Conservation (phyloP, 2,329 filamentous ascomycete genomes). For the Ceratocystis lukuohia region DNA sequence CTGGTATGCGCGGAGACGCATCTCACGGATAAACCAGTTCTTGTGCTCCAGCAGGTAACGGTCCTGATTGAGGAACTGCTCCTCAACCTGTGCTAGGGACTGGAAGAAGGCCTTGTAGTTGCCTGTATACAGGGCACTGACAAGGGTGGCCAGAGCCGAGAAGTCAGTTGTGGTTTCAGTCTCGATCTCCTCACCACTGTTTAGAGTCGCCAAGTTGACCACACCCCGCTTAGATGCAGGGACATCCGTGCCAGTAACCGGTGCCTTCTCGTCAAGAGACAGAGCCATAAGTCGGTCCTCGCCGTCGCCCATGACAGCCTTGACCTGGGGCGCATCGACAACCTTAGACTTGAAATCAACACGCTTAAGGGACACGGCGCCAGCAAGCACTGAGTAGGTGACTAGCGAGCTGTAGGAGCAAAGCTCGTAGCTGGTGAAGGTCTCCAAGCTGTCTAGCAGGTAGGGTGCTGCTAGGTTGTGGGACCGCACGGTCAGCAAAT, state of each 20-base stretch:
- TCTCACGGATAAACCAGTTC: slow-evolving; percentile 95
- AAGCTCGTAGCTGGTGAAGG: slow-evolving; percentile 96
- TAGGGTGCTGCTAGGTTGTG: slow-evolving; percentile 82
- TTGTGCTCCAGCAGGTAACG: slow-evolving; percentile 93
- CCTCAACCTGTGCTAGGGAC: slow-evolving; percentile 78
- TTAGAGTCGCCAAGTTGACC: slow-evolving; percentile 80
- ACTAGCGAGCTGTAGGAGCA: slow-evolving; percentile 94
- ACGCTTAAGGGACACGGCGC: slow-evolving; percentile 85
- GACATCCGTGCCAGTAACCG: slow-evolving; percentile 33
- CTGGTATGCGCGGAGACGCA: slow-evolving; percentile 91
- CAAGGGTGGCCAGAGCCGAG: slow-evolving; percentile 70
- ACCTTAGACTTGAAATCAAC: slow-evolving; percentile 99
- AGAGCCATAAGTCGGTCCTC: slow-evolving; percentile 79
- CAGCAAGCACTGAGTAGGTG: slow-evolving; percentile 87
- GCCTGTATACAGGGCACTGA: slow-evolving; percentile 82
- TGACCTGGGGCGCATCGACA: slow-evolving; percentile 95
- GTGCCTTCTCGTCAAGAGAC: slow-evolving; percentile 64
- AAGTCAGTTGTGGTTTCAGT: slow-evolving; percentile 82
- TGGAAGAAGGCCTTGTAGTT: slow-evolving; percentile 92
- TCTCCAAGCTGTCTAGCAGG: slow-evolving; percentile 90
- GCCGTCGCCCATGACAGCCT: slow-evolving; percentile 81
- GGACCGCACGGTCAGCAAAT: slow-evolving; percentile 82
- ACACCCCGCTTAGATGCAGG: slow-evolving; percentile 34
- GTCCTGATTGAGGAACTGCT: slow-evolving; percentile 85
- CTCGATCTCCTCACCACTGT: slow-evolving; percentile 48